Conservation (phyloP, 2,329 filamentous ascomycete genomes). For the Aspergillus novofumigatus region DNA sequence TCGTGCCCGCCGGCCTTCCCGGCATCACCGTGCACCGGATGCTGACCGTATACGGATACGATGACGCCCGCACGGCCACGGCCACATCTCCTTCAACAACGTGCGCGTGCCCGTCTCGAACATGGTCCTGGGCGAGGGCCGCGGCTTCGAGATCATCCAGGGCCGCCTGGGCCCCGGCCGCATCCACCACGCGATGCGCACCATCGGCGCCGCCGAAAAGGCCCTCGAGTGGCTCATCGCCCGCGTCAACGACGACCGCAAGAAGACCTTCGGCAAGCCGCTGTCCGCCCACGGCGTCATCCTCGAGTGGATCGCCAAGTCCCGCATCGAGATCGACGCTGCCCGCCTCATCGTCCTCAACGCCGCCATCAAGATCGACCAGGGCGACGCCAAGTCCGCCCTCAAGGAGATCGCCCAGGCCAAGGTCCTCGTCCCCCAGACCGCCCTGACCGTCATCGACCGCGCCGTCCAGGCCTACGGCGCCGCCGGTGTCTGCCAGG, state of each 20-base stretch:
- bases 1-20: constrained; percentile 75
- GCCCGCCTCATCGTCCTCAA: constrained; percentile 88
- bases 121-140: constrained; percentile 87
- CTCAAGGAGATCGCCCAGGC: constrained; percentile 92
- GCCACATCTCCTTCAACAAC: constrained; percentile 83
- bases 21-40: constrained; percentile 93
- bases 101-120: constrained; percentile 80
- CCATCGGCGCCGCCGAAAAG: constrained; percentile 83
- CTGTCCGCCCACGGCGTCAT: constrained; percentile 89
- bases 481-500: constrained; percentile 85
- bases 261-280: constrained; percentile 86
- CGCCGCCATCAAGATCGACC: constrained; percentile 91
- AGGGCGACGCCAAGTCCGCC: constrained; percentile 79
- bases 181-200: constrained; percentile 97
- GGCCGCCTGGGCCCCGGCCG: constrained; percentile 91
- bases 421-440: constrained; percentile 84
- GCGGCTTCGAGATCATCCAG: constrained; percentile 97
- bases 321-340: constrained; percentile 88
- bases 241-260: constrained; percentile 84
- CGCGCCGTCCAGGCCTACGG: constrained; percentile 91
- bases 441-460: constrained; percentile 82
- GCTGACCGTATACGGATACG: constrained; percentile 90
- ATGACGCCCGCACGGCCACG: constrained; percentile 97
- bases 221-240: constrained; percentile 94
- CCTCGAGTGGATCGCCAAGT: constrained; percentile 89